Conservation (phyloP, 345 rosid species). For the Murraya koenigii region DNA sequence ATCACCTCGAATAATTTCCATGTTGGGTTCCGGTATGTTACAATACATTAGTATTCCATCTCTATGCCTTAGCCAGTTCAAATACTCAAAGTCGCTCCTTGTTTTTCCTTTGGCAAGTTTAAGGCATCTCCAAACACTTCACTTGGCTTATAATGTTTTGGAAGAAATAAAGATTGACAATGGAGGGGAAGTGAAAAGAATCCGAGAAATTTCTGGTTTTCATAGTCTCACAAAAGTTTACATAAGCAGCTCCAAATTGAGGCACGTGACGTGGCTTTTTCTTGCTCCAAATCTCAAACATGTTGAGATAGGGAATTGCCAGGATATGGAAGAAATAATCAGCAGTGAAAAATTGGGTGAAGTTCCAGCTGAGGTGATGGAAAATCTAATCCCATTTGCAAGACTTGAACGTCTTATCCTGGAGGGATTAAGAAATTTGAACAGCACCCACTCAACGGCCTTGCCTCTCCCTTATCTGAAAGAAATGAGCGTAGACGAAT, state of each 20-base stretch:
- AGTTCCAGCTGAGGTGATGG: background rate
- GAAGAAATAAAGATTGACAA: background rate
- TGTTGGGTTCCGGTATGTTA: background rate
- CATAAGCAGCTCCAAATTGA: background rate
- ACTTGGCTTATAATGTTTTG: background rate
- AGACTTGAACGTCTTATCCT: background rate
- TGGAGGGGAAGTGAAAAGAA: background rate
- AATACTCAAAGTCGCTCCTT: background rate
- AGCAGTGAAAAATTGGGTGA: background rate
- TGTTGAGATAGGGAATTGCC: no score
- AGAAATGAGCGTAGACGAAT: background rate
- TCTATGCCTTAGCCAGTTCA: background rate
- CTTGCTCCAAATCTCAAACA: constrained; percentile 17
- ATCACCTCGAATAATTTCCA: background rate
- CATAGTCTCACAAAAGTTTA: background rate
- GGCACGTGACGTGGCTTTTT: constrained; percentile 23
- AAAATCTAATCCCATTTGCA: background rate
- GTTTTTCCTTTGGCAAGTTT: background rate
- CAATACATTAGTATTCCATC: background rate
- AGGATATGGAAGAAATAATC: background rate
- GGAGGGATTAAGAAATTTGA: background rate
- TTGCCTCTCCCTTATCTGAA: background rate
- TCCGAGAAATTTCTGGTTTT: background rate
- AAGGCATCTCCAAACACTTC: background rate
- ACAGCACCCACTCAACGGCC: background rate